These are phyloP conservation scores for Patellifolia procumbens DNA, from an alignment of 179 eudicot species.

Conservation along the genomic window DNA sequence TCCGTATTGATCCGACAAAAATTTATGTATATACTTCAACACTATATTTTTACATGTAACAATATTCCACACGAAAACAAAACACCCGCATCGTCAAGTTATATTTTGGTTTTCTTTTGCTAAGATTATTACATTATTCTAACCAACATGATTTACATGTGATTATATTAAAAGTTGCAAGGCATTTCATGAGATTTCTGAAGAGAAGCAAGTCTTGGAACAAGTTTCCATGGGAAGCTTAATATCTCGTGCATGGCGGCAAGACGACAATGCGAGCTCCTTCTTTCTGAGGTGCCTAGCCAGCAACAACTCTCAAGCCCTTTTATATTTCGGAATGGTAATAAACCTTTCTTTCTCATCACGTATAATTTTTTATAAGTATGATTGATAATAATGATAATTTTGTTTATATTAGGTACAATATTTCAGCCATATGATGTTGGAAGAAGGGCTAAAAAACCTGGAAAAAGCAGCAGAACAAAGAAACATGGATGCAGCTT, in stretches of 20 bases:
- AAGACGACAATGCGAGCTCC: background rate
- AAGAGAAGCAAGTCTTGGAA: conserved; percentile 28
- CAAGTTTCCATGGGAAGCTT: conserved; percentile 17
- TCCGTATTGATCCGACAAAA: too few relatives aligned
- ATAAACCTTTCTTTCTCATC: too few relatives aligned
- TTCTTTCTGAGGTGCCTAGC: conserved; percentile 28
- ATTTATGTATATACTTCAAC: too few relatives aligned
- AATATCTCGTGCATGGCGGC: conserved; percentile 6
- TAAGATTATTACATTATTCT: too few relatives aligned
- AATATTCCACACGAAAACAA: too few relatives aligned
- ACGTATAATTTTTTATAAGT: too few relatives aligned
- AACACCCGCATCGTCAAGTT: too few relatives aligned
- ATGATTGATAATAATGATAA: background rate
- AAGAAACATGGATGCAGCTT: conserved; percentile 23
- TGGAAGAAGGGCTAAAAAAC: conserved; percentile 24
- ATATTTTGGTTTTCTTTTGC: background rate
- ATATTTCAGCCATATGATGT: conserved; percentile 22
- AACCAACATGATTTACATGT: background rate
- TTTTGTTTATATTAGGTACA: conserved; percentile 7
- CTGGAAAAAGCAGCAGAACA: conserved; percentile 25
- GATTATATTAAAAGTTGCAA: conserved; percentile 25
- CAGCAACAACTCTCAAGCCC: conserved; percentile 31
- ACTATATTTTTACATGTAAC: too few relatives aligned
- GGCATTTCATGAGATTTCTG: conserved; percentile 13
- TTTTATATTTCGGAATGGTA: conserved; percentile 32